phyloP scores from a whole-genome alignment of 2,329 filamentous ascomycete species.

The Whalleya microplaca region DNA sequence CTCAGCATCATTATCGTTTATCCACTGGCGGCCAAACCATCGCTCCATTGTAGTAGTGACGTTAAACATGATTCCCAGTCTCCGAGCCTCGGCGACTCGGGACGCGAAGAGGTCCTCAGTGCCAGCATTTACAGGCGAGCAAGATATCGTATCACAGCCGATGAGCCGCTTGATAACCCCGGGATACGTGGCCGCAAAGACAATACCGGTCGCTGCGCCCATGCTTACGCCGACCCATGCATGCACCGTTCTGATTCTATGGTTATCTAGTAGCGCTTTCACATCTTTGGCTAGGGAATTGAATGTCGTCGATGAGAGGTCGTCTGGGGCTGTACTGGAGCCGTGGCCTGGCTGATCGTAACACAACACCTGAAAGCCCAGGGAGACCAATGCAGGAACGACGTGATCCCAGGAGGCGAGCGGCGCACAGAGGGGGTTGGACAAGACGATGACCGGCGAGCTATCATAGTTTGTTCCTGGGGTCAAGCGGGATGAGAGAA shows the following conservation, averaged over 20 bases:
- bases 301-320: constrained; percentile 43
- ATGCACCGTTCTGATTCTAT: constrained; percentile 38
- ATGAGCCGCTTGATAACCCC: constrained; percentile 43
- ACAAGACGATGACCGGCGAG: no score
- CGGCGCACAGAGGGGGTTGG: constrained; percentile 45
- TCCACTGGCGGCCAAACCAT: constrained; percentile 47
- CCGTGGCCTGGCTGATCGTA: constrained; percentile 51
- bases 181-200: constrained; percentile 44
- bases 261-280: constrained; percentile 37
- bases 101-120: constrained; percentile 41
- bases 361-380: constrained; percentile 45
- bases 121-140: constrained; percentile 43
- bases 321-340: constrained; percentile 39
- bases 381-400: constrained; percentile 37
- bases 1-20: constrained; percentile 41
- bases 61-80: constrained; percentile 37
- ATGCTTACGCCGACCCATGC: constrained; percentile 52
- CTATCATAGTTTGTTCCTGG: no score
- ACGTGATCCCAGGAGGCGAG: constrained; percentile 45
- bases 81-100: constrained; percentile 40
- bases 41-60: constrained; percentile 42
- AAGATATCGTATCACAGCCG: constrained; percentile 45
- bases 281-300: constrained; percentile 45
- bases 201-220: constrained; percentile 46
- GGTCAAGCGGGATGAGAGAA: no score